Percentiles rank a stretch among this genome's conserved stretches.
Evolutionary conservation across 768 basidiomycete species (phyloP).

Genomic region (Crassisporium funariophilum): DNA sequence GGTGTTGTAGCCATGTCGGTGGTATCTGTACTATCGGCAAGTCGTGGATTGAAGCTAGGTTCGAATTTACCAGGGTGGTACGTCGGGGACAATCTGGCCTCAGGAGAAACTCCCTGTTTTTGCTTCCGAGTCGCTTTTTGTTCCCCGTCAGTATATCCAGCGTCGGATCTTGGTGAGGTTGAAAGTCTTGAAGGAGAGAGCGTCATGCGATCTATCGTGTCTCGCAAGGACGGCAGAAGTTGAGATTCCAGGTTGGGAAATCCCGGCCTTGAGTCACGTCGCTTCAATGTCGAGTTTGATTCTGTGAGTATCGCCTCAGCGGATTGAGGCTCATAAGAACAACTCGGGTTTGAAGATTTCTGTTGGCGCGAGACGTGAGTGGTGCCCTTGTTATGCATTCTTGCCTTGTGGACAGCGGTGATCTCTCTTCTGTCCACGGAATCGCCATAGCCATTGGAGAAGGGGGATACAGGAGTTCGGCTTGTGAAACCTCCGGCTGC

Average conservation of each 20-base stretch:
- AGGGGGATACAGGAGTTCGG: conserved; percentile 6
- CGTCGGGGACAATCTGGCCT: neutral
- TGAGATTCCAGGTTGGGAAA: conserved; percentile 65
- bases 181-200: conserved; percentile 42
- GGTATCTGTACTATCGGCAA: neutral
- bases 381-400: neutral
- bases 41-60: conserved; percentile 1
- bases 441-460: neutral
- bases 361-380: neutral
- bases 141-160: neutral
- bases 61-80: conserved; percentile 7
- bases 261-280: conserved; percentile 49
- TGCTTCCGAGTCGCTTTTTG: conserved; percentile 3
- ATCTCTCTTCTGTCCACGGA: neutral
- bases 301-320: neutral
- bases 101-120: conserved; percentile 12
- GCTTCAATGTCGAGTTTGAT: conserved; percentile 20
- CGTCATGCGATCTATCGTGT: conserved; percentile 78
- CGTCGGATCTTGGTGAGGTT: conserved; percentile 3
- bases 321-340: neutral
- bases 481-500: conserved; percentile 44
- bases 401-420: neutral
- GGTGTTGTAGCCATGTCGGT: conserved; percentile 3
- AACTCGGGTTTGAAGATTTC: conserved; percentile 10
- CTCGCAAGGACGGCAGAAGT: conserved; percentile 67